Evolutionary conservation across 768 basidiomycete species (phyloP), one percentile per base, ranked within the genome.

Genomic region (Tulasnella sp.): DNA sequence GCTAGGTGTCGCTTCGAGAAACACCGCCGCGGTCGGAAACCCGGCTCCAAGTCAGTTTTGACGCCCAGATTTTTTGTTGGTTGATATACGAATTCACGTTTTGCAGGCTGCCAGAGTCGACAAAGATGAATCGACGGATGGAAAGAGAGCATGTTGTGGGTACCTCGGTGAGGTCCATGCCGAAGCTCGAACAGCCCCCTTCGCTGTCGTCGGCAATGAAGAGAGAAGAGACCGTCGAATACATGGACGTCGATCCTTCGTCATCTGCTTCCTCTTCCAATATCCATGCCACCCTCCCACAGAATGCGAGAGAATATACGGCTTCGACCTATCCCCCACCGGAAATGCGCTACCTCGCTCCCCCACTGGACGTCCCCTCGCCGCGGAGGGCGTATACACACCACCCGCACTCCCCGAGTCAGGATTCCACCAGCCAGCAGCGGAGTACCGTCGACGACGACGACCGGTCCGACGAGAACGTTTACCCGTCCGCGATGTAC

Each of bases 21-120:
- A 68, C 87, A 91, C 69, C 79, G 88, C 53, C 81, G 87, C 32
- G 87, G 87, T 40, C 79, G 87, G 57, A 91, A 91, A 65, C 87
- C 87, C 15, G 88, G 87, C 63, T 89, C 87, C 70, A 91, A 90
- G 88, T 90, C 68, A 23, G 74, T 69, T 42, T 36, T n/a, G 11
- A 35, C 21, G 15, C 32, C 36, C 15, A n/a, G n/a, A n/a, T n/a
- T n/a, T n/a, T n/a, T n/a, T n/a, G n/a, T n/a, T n/a, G n/a, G n/a
- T n/a, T n/a, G n/a, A n/a, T n/a, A n/a, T n/a, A n/a, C n/a, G n/a
- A n/a, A n/a, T n/a, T n/a, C n/a, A n/a, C 43, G 42, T 36, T 46
- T 23, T 62, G 7, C 58, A 89, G 87, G 69, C 72, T 91, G 40
- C 89, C 87, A 35, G 88, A 90, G 67, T 86, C 86, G 43, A 89